These are phyloP conservation scores for Hyphopichia buzzinii DNA, from an alignment of 1,139 yeast genomes.

Conservation along the genomic window DNA sequence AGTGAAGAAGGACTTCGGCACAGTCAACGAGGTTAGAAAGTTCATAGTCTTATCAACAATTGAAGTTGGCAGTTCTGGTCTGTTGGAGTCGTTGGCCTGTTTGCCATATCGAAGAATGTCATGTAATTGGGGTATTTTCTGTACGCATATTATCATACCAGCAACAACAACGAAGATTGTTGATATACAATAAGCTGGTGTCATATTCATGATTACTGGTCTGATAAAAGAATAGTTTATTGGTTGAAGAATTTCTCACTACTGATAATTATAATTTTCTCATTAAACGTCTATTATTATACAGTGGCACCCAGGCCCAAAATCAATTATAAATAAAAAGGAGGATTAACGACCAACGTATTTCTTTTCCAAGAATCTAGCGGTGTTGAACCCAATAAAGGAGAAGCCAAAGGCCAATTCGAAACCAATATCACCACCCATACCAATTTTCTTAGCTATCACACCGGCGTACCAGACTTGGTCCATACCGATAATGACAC, in stretches of 20 bases:
- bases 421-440: constrained; percentile 86
- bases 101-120: not conserved
- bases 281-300: no score
- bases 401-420: constrained; percentile 74
- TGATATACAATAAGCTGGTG: not conserved
- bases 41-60: constrained; percentile 1
- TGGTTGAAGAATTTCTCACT: no score
- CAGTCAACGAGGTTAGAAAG: constrained; percentile 17
- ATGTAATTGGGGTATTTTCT: not conserved
- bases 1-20: constrained; percentile 48
- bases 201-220: not conserved
- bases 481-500: constrained; percentile 82
- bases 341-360: constrained; percentile 48
- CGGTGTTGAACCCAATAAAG: constrained; percentile 56
- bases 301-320: no score
- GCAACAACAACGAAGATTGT: not conserved
- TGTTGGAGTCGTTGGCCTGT: not conserved
- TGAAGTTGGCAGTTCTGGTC: not conserved
- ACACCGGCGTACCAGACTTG: constrained; percentile 83
- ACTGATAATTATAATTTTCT: no score
- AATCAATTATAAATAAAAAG: not conserved
- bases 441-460: constrained; percentile 61
- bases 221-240: no score
- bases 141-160: not conserved
- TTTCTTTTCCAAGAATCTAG: constrained; percentile 71